These are phyloP conservation scores for Quercus lobata DNA, from an alignment of 331 rosid genomes.

Conservation along the genomic window DNA sequence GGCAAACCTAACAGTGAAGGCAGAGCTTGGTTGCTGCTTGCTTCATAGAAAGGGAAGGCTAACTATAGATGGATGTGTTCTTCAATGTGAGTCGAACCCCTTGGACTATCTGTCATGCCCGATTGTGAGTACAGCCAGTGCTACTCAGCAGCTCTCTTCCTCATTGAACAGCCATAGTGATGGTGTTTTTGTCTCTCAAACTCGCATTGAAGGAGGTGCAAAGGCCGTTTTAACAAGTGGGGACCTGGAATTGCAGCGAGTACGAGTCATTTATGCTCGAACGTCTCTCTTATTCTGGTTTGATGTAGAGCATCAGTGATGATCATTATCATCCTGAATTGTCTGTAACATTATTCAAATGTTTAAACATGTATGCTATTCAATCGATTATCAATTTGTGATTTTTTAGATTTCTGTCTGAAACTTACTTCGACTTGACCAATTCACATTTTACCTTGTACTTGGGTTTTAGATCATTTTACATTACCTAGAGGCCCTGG, in stretches of 20 bases:
- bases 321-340: conserved; percentile 10
- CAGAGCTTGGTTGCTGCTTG: conserved; percentile 95
- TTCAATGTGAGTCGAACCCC: conserved; percentile 85
- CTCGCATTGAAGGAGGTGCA: conserved; percentile 94
- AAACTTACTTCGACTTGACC: too few relatives aligned
- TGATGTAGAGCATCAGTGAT: conserved; percentile 65
- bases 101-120: conserved; percentile 88
- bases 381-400: neutral
- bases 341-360: conserved; percentile 14
- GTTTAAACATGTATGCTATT: neutral
- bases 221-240: conserved; percentile 86
- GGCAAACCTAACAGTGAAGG: conserved; percentile 83
- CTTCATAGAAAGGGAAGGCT: conserved; percentile 91
- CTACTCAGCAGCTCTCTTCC: conserved; percentile 42
- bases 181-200: conserved; percentile 84
- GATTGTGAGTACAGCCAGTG: conserved; percentile 68
- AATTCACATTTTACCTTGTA: too few relatives aligned
- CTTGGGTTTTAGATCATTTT: neutral
- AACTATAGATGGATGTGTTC: conserved; percentile 77
- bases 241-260: conserved; percentile 75
- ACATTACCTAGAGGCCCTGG: neutral
- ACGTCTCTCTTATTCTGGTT: conserved; percentile 90
- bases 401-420: conserved; percentile 16
- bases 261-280: conserved; percentile 78
- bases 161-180: conserved; percentile 35